Percentiles rank a stretch among this genome's conserved stretches.
phyloP scores from a whole-genome alignment of 2,329 filamentous ascomycete species.

The Fusarium begoniae region DNA sequence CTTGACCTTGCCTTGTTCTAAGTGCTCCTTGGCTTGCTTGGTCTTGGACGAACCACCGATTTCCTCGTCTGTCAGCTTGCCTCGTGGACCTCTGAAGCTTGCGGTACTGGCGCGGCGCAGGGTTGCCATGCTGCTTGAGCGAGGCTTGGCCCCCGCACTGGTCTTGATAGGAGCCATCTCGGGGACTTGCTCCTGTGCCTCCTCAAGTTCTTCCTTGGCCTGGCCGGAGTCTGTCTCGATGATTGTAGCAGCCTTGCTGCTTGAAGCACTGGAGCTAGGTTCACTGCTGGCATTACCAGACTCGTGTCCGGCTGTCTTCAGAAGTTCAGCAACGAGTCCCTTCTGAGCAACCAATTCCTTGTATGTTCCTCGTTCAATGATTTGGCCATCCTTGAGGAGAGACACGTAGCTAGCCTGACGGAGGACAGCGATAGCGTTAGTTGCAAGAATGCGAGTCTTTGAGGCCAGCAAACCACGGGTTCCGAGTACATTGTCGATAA shows the following conservation, averaged over 20 bases:
- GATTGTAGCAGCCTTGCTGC: conserved; percentile 66
- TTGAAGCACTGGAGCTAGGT: conserved; percentile 55
- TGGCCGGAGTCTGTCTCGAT: conserved; percentile 61
- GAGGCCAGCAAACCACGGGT: conserved; percentile 80
- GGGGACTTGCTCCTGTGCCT: conserved; percentile 80
- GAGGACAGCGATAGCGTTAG: conserved; percentile 92
- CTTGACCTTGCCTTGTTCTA: conserved; percentile 97
- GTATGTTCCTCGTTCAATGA: conserved; percentile 90
- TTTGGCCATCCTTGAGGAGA: conserved; percentile 81
- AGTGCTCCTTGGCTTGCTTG: conserved; percentile 86
- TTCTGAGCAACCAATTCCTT: conserved; percentile 93
- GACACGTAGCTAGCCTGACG: conserved; percentile 90
- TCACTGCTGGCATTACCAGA: conserved; percentile 52
- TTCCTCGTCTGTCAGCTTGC: conserved; percentile 87
- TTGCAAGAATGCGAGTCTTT: conserved; percentile 93
- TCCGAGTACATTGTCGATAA: conserved; percentile 94
- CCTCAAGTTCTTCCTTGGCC: conserved; percentile 75
- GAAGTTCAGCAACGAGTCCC: conserved; percentile 84
- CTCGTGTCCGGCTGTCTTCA: conserved; percentile 77
- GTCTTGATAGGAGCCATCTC: conserved; percentile 79
- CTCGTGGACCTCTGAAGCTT: conserved; percentile 86
- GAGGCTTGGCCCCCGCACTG: conserved; percentile 61
- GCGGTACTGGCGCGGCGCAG: conserved; percentile 90
- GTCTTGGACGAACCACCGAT: conserved; percentile 76
- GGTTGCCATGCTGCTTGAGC: conserved; percentile 78